Percentiles rank a stretch among this genome's conserved stretches.
Conservation (phyloP, 495 filamentous ascomycete genomes). For the Aeminium ludgeri region DNA sequence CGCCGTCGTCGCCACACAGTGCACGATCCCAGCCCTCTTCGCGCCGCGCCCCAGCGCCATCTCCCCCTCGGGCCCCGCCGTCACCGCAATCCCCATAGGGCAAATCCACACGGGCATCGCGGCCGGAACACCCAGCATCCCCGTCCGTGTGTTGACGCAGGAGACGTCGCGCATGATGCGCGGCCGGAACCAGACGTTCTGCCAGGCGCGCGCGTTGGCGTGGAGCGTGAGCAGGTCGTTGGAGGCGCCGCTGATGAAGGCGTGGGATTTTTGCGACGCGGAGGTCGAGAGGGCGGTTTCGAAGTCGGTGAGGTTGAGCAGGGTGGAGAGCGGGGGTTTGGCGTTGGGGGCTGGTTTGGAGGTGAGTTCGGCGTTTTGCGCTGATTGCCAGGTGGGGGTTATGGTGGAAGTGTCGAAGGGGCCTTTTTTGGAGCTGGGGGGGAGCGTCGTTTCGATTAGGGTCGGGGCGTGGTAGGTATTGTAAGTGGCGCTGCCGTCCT, state of each 20-base stretch:
- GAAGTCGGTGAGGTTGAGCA: slow-evolving; percentile 55
- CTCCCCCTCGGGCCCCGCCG: slow-evolving; percentile 58
- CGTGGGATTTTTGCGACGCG: slow-evolving; percentile 57
- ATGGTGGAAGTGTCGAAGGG: slow-evolving; percentile 14
- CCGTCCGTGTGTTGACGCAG: slow-evolving; percentile 35
- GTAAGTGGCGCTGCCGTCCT: slow-evolving; percentile 16
- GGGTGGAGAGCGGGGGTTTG: slow-evolving; percentile 48
- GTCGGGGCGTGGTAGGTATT: slow-evolving; percentile 12
- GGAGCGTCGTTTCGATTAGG: slow-evolving; percentile 12
- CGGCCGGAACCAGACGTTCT: slow-evolving; percentile 54
- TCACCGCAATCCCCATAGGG: slow-evolving; percentile 59
- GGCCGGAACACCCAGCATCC: slow-evolving; percentile 43
- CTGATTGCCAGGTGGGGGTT: slow-evolving; percentile 11
- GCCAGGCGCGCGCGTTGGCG: slow-evolving; percentile 40
- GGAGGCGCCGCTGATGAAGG: slow-evolving; percentile 68
- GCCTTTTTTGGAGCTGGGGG: slow-evolving; percentile 12
- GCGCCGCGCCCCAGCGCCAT: slow-evolving; percentile 40
- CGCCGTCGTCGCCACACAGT: slow-evolving; percentile 46
- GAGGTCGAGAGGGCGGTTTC: slow-evolving; percentile 43
- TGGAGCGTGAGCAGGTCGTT: slow-evolving; percentile 55
- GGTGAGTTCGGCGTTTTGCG: slow-evolving; percentile 9
- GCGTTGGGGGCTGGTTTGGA: slow-evolving; percentile 22
- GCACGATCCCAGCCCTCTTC: slow-evolving; percentile 11
- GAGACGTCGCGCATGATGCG: slow-evolving; percentile 54
- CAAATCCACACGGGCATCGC: slow-evolving; percentile 50